These are phyloP conservation scores for Penicillium occitanis DNA, from an alignment of 2,329 filamentous ascomycete species.

Conservation along the genomic window DNA sequence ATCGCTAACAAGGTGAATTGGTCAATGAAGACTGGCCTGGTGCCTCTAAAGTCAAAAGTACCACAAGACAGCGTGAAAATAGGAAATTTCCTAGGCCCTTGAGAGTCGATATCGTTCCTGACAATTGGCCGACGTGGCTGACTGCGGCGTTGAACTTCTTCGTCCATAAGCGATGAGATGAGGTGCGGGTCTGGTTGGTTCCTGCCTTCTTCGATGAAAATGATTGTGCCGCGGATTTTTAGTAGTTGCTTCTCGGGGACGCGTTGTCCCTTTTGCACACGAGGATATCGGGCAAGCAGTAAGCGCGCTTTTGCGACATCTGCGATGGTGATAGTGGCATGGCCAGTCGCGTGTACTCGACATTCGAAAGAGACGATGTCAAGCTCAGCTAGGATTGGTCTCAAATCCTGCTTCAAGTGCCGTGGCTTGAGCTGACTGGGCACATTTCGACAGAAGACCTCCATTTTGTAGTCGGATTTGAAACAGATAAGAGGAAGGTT, in stretches of 20 bases:
- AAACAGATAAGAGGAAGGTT: not conserved
- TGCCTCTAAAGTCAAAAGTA: conserved; percentile 46
- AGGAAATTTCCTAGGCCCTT: conserved; percentile 23
- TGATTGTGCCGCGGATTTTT: conserved; percentile 23
- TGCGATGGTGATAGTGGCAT: conserved; percentile 27
- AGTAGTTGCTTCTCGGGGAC: conserved; percentile 19
- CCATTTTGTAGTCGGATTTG: conserved; percentile 23
- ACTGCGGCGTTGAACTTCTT: conserved; percentile 24
- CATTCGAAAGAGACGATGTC: conserved; percentile 27
- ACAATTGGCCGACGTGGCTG: conserved; percentile 15
- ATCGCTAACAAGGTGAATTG: conserved; percentile 26
- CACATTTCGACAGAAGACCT: conserved; percentile 31
- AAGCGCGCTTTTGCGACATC: conserved; percentile 24
- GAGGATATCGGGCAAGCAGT: conserved; percentile 25
- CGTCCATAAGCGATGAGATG: conserved; percentile 23
- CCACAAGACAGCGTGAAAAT: conserved; percentile 46
- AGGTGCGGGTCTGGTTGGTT: conserved; percentile 24
- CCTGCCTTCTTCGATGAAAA: conserved; percentile 25
- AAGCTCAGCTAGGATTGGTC: conserved; percentile 24
- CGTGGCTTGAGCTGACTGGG: conserved; percentile 25
- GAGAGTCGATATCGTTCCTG: conserved; percentile 2
- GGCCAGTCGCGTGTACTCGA: conserved; percentile 24
- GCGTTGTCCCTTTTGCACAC: conserved; percentile 20
- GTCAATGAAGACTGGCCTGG: conserved; percentile 43
- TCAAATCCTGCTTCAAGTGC: conserved; percentile 27